phyloP scores from a whole-genome alignment of 129 eudicot species.

The Flaveria ramosissima region DNA sequence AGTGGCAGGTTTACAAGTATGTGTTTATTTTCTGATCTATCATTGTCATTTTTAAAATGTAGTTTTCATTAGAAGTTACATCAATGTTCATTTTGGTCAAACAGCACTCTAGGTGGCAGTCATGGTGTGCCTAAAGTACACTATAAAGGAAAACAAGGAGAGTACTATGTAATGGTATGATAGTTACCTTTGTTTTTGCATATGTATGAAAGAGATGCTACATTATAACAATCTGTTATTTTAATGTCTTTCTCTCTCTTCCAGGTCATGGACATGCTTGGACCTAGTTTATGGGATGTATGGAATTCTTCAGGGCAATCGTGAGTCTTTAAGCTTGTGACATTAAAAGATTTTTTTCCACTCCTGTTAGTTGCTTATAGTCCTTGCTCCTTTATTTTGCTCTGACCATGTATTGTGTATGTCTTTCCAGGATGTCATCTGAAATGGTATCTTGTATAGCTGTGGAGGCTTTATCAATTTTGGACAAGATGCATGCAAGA shows the following conservation, averaged over 20 bases:
- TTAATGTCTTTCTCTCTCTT: conserved; percentile 17
- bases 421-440: conserved; percentile 28
- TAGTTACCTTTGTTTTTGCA: conserved; percentile 14
- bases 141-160: conserved; percentile 86
- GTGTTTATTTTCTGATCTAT: conserved; percentile 9
- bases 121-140: conserved; percentile 89
- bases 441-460: conserved; percentile 39
- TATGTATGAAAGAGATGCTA: conserved; percentile 40
- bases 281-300: conserved; percentile 92
- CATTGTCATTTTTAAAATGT: background rate
- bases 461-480: conserved; percentile 34
- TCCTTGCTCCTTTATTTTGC: conserved; percentile 7
- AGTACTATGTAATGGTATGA: conserved; percentile 84
- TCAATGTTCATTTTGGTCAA: conserved; percentile 8
- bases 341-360: background rate
- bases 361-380: conserved; percentile 9
- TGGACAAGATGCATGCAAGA: conserved; percentile 37
- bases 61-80: too few species aligned
- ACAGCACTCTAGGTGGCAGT: conserved; percentile 84
- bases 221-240: conserved; percentile 1
- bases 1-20: conserved; percentile 96
- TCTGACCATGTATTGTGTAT: conserved; percentile 4
- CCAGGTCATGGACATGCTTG: conserved; percentile 93
- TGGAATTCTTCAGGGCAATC: conserved; percentile 86
- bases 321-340: conserved; percentile 48